Conservation (phyloP, 352 stramenopile species). For the Aphanomyces stellatus region DNA sequence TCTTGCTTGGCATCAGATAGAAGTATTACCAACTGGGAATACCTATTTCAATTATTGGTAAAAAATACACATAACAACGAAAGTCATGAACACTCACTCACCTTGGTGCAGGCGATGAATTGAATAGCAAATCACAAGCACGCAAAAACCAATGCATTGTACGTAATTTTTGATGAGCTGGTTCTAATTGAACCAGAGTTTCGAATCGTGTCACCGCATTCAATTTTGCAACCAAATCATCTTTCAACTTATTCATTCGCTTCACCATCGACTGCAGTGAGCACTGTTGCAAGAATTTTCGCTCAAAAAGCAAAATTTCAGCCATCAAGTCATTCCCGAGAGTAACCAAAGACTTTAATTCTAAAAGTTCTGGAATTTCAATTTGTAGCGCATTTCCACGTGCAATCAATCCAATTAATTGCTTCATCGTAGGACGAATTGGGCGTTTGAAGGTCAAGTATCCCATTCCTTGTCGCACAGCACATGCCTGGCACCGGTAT, state of each 20-base stretch:
- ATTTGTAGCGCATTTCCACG: slow-evolving; percentile 51
- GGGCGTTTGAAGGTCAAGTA: slow-evolving; percentile 55
- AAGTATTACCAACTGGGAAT: slow-evolving; percentile 58
- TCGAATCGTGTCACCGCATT: slow-evolving; percentile 16
- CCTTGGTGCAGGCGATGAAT: slow-evolving; percentile 34
- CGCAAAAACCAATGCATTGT: slow-evolving; percentile 73
- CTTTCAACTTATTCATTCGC: background rate
- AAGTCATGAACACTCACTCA: background rate
- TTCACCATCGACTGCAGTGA: slow-evolving; percentile 1
- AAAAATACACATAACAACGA: background rate
- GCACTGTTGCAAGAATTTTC: background rate
- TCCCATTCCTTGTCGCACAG: slow-evolving; percentile 53
- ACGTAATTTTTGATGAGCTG: slow-evolving; percentile 36
- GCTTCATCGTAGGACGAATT: slow-evolving; percentile 35
- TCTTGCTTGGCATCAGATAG: slow-evolving; percentile 43
- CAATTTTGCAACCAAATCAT: slow-evolving; percentile 18
- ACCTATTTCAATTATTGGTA: too few species aligned
- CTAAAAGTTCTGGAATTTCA: slow-evolving; percentile 43
- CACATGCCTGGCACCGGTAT: slow-evolving; percentile 62
- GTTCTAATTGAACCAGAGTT: slow-evolving; percentile 38
- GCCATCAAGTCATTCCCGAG: slow-evolving; percentile 15
- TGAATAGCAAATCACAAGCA: slow-evolving; percentile 55
- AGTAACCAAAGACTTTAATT: slow-evolving; percentile 24
- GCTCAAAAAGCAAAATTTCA: slow-evolving; percentile 4
- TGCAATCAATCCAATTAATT: slow-evolving; percentile 43